Evolutionary conservation across 768 basidiomycete species (phyloP).

Genomic region (Candolleomyces eurysporus): DNA sequence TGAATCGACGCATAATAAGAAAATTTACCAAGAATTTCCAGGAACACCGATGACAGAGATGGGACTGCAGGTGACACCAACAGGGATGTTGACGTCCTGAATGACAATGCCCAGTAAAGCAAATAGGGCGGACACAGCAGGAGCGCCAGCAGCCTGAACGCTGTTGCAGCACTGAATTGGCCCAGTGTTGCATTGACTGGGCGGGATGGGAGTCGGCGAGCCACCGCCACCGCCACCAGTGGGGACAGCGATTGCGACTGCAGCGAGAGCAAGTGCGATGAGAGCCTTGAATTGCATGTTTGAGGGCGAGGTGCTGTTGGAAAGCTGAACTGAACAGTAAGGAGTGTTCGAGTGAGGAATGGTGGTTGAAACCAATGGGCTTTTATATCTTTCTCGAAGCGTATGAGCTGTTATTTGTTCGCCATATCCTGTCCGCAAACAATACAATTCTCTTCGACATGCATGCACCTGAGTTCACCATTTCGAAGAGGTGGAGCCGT

Average conservation of each 20-base stretch:
- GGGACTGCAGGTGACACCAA: slow-evolving; percentile 17
- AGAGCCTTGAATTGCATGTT: slow-evolving; percentile 7
- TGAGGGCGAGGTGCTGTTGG: neutral
- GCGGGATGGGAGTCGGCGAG: slow-evolving; percentile 1
- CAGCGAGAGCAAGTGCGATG: slow-evolving; percentile 5
- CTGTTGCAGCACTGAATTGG: slow-evolving; percentile 25
- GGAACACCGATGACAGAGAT: slow-evolving; percentile 18
- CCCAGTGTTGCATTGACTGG: slow-evolving; percentile 26
- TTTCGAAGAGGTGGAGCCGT: too few relatives aligned
- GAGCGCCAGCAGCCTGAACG: slow-evolving; percentile 2
- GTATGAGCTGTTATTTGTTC: too few relatives aligned
- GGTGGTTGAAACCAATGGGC: too few relatives aligned
- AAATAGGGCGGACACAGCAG: slow-evolving; percentile 6
- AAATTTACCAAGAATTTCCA: slow-evolving; percentile 26
- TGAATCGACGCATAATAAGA: slow-evolving; percentile 13
- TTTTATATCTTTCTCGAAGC: too few relatives aligned
- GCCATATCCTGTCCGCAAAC: too few relatives aligned
- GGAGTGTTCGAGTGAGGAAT: slow-evolving; percentile 5
- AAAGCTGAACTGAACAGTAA: neutral
- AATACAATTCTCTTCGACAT: too few relatives aligned
- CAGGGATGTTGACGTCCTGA: slow-evolving; percentile 6
- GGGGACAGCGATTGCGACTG: slow-evolving; percentile 12
- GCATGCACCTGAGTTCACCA: too few relatives aligned
- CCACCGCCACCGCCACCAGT: slow-evolving; percentile 6
- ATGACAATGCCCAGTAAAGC: slow-evolving; percentile 14